Base-by-base conservation (phyloP, 495 filamentous ascomycete species). In the Aspergillus haitiensis region DNA sequence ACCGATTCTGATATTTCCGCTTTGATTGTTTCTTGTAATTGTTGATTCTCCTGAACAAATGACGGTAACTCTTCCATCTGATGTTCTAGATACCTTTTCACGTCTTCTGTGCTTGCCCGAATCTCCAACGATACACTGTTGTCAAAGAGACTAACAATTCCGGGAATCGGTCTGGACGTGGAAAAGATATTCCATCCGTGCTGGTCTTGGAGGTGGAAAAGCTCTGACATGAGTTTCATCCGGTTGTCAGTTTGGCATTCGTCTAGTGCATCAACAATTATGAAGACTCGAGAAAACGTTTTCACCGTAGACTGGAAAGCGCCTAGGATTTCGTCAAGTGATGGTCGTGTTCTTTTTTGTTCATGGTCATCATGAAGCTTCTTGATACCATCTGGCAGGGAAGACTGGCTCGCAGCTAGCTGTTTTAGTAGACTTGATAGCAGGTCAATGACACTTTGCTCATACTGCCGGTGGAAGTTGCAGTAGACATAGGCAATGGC, bases 231-330 rank as follows among this genome's bases (percentile, higher is more conserved):
- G 9, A 71, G 33, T 51, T 1, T 16, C 31, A 1, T 5, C 15
- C 7, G 0, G 40, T 70, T 60, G 15, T 42, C 0, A 13, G n/a
- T 18, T 7, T 39, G 11, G 32, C 60, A 70, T 64, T 75, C 72
- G 48, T 75, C 72, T 0, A 75, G 55, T 10, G 78, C 80, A 55
- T 82, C 78, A n/a, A 82, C 58, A 32, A 83, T 58, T 46, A 82
- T 61, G 53, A 72, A 68, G 16, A 65, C 56, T 35, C 12, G 62
- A 37, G 48, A 0, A 49, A 44, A 27, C 57, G 57, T 7, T 72
- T 60, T 15, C 63, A 65, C 5, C 66, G 51, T 6, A 81, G 37
- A 10, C 37, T 40, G 37, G 37, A 61, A n/a, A 40, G 62, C 60
- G 46, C 42, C 56, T 5, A 57, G 64, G 12, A 74, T 33, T 53